phyloP scores from a whole-genome alignment of 768 basidiomycete species.

The Xerocomus brunneocitrinus region DNA sequence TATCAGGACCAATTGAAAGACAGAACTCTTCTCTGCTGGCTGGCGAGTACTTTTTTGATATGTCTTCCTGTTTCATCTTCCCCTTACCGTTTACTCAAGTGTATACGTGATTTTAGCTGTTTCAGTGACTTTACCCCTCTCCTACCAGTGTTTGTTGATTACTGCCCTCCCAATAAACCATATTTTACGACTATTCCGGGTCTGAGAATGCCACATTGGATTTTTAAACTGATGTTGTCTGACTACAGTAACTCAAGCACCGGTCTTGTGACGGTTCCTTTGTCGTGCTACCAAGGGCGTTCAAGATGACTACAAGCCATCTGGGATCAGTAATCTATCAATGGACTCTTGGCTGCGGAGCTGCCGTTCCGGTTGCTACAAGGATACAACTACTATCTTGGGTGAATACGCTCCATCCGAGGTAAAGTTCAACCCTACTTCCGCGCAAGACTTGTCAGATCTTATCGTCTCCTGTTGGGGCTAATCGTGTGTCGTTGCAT shows the following conservation, averaged over 20 bases:
- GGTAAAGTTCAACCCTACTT: too few species aligned
- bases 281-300: too few species aligned
- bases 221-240: neutral
- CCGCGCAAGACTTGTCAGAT: too few species aligned
- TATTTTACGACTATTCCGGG: constrained; percentile 9
- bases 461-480: too few species aligned
- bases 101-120: constrained; percentile 18
- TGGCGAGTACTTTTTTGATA: constrained; percentile 16
- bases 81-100: constrained; percentile 19
- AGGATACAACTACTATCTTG: too few species aligned
- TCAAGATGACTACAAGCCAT: neutral
- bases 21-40: constrained; percentile 18
- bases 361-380: too few species aligned
- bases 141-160: constrained; percentile 18
- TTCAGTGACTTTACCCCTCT: constrained; percentile 8
- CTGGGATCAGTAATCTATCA: too few species aligned
- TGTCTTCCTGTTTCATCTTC: constrained; percentile 10
- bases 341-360: too few species aligned
- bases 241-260: neutral
- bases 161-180: constrained; percentile 16
- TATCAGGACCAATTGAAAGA: constrained; percentile 21
- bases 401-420: too few species aligned
- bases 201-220: neutral
- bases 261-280: too few species aligned
- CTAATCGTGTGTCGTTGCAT: neutral